Conservation (phyloP, 352 stramenopile genomes). For the Phytophthora cajani region DNA sequence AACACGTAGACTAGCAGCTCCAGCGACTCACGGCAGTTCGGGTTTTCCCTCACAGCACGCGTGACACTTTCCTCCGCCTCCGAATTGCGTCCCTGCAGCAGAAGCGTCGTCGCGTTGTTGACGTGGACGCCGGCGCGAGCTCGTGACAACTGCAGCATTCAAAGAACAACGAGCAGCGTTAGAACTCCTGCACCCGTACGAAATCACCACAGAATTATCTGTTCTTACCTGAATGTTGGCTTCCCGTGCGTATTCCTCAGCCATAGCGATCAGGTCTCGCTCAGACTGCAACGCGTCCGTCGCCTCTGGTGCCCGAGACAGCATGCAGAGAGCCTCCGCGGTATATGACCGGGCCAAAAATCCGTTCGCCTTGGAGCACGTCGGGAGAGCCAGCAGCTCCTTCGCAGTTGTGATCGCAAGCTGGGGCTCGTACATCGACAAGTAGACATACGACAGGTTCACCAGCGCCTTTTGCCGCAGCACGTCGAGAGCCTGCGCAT, state of each 20-base stretch:
- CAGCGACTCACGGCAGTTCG: constrained; percentile 83
- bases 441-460: constrained; percentile 91
- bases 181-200: constrained; percentile 4
- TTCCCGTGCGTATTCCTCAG: constrained; percentile 82
- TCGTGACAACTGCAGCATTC: constrained; percentile 49
- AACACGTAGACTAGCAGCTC: constrained; percentile 89
- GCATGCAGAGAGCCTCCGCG: constrained; percentile 90
- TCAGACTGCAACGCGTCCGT: constrained; percentile 77
- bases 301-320: constrained; percentile 85
- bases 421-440: constrained; percentile 92
- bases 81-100: constrained; percentile 75
- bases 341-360: constrained; percentile 88
- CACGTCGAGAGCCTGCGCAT: constrained; percentile 65
- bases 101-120: constrained; percentile 83
- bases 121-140: constrained; percentile 83
- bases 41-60: constrained; percentile 81
- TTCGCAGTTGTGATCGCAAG: constrained; percentile 86
- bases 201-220: not conserved
- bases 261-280: constrained; percentile 74
- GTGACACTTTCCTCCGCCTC: constrained; percentile 88
- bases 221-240: constrained; percentile 68
- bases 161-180: constrained; percentile 8
- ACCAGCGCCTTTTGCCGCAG: constrained; percentile 87
- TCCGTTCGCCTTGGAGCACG: constrained; percentile 77
- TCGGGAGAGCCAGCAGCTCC: constrained; percentile 71